Base-by-base conservation (phyloP, 2,329 filamentous ascomycete species). In the Pseudohalonectria lignicola region DNA sequence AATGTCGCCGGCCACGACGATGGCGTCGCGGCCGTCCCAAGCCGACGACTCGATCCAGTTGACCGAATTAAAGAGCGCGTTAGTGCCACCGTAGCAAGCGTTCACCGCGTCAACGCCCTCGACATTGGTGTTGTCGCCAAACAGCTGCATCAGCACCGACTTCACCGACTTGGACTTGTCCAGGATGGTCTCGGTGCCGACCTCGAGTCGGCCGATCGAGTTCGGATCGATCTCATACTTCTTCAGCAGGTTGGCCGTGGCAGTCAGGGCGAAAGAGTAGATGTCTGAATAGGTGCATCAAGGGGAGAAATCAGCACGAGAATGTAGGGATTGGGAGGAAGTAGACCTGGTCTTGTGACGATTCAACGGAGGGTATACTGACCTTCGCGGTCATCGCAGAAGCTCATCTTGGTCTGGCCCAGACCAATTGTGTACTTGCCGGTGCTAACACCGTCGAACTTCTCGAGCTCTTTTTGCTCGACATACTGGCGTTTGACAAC, bases 101-200 rank as follows among this genome's bases (percentile, higher is more conserved):
- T 90, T 90, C 60, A 88, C 63, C 40, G 79, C 86, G 63, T 90
- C 84, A 37, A 88, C 74, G 60, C 84, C 84, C 67, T 90, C 84
- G 43, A 90, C 68, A 66, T 83, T 87, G 66, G 78, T 82, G 69
- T 90, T 90, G 51, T 83, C 80, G 55, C 79, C 75, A 52, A 90
- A 87, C 33, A 90, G 71, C 69, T 88, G 84, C 84, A 90, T 90
- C 47, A 90, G 67, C 45, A 90, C 82, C 21, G 82, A 82, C 74
- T 90, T 90, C 67, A 88, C 84, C 33, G 84, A 88, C 73, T 90
- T 90, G 58, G 84, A 88, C 71, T 90, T 90, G 74, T 90, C 84
- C 54, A 90, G 69, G 40, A 90, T 69, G 47, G 84, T 90, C 72
- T 90, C 84, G 39, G 84, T 90, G 54, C 84, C 84, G 53, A 90